Evolutionary conservation across 176 grass and related monocot genomes (phyloP).

Genomic region (Avena insularis): DNA sequence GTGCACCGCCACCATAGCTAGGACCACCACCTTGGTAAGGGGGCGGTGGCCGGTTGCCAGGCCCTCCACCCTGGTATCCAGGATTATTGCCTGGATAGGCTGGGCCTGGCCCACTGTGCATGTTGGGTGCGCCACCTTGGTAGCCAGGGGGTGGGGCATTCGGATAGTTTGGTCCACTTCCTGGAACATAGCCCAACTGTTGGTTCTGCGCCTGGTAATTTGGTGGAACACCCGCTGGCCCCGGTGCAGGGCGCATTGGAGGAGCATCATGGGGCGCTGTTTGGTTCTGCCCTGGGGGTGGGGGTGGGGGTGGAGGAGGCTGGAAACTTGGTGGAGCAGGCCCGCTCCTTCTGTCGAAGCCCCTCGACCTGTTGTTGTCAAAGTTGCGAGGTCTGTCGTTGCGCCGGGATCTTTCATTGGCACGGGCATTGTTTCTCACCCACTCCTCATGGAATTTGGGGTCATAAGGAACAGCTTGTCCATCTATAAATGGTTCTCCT

Average conservation of each 20-base stretch:
- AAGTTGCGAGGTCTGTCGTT: slow-evolving; percentile 88
- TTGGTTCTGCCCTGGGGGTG: slow-evolving; percentile 43
- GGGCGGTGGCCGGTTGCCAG: background rate
- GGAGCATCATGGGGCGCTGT: slow-evolving; percentile 44
- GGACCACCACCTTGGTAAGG: slow-evolving; percentile 20
- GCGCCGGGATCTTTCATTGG: slow-evolving; percentile 64
- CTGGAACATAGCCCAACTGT: slow-evolving; percentile 44
- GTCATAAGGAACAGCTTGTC: slow-evolving; percentile 83
- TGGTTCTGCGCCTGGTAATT: slow-evolving; percentile 52
- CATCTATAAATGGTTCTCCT: slow-evolving; percentile 97
- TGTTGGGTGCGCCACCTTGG: slow-evolving; percentile 38
- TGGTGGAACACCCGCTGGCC: slow-evolving; percentile 37
- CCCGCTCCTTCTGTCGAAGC: slow-evolving; percentile 76
- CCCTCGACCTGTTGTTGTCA: slow-evolving; percentile 66
- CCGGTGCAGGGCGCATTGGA: slow-evolving; percentile 44
- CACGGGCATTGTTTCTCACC: slow-evolving; percentile 71
- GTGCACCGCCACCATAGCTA: slow-evolving; percentile 45
- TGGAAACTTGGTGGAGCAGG: slow-evolving; percentile 51
- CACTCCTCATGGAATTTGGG: slow-evolving; percentile 93
- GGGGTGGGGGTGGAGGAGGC: slow-evolving; percentile 34
- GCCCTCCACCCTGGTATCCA: slow-evolving; percentile 62
- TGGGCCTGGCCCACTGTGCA: slow-evolving; percentile 36
- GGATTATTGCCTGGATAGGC: slow-evolving; percentile 53
- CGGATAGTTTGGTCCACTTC: slow-evolving; percentile 47
- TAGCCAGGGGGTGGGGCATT: slow-evolving; percentile 50